Conservation (phyloP, 1,139 yeast species). For the Diutina neorugosa region DNA sequence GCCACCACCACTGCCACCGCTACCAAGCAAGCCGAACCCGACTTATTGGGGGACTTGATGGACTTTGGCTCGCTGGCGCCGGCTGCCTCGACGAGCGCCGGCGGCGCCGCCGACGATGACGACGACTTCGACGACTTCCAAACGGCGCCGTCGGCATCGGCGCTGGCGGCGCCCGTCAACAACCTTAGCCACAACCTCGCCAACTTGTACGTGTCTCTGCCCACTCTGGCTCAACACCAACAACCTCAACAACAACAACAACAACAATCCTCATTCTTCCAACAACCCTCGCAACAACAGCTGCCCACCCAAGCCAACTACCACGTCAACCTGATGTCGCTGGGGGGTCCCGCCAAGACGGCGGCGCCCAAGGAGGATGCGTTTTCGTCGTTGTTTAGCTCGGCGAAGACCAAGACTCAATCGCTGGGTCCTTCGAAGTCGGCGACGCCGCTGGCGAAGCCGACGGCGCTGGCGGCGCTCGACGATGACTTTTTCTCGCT, state of each 20-base stretch:
- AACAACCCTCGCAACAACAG: conserved; percentile 4
- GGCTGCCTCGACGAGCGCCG: conserved; percentile 13
- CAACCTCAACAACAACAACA: conserved; percentile 11
- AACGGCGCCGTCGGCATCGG: conserved; percentile 50
- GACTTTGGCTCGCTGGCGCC: conserved; percentile 30
- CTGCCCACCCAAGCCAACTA: not conserved
- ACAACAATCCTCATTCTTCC: conserved; percentile 1
- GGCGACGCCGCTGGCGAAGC: conserved; percentile 7
- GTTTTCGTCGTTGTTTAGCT: conserved; percentile 67
- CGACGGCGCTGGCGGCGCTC: conserved; percentile 7
- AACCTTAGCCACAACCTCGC: conserved; percentile 25
- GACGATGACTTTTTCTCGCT: conserved; percentile 16
- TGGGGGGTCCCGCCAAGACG: conserved; percentile 21
- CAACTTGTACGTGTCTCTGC: conserved; percentile 21
- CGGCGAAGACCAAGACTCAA: conserved; percentile 43
- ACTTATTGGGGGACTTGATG: conserved; percentile 43
- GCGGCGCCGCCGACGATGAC: conserved; percentile 52
- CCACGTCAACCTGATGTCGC: conserved; percentile 6
- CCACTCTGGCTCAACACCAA: not conserved
- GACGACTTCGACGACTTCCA: conserved; percentile 96
- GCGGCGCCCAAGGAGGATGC: conserved; percentile 45
- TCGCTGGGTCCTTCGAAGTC: conserved; percentile 8
- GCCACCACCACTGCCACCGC: conserved; percentile 23
- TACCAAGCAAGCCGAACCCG: conserved; percentile 20
- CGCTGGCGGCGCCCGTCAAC: conserved; percentile 12